phyloP scores from a whole-genome alignment of 495 filamentous ascomycete genomes.

The Penicillium pulvis region DNA sequence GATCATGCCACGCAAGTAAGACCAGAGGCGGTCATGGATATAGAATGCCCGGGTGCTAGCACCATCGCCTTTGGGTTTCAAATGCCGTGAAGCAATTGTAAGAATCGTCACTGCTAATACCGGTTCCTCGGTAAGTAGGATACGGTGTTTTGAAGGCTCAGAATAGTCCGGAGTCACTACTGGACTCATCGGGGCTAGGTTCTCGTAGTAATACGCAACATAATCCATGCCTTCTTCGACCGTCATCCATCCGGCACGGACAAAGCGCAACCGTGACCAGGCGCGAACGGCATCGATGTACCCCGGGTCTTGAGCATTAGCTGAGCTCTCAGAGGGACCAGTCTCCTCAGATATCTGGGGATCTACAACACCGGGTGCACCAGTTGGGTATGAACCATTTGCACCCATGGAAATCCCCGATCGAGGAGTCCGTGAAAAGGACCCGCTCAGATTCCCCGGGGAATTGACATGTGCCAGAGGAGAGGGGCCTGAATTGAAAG shows the following conservation, averaged over 20 bases:
- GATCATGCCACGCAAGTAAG: slow-evolving; percentile 89
- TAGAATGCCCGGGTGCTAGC: slow-evolving; percentile 80
- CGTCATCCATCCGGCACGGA: slow-evolving; percentile 94
- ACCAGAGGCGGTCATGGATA: slow-evolving; percentile 96
- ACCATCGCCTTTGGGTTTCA: slow-evolving; percentile 76
- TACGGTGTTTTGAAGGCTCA: slow-evolving; percentile 68
- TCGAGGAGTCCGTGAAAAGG: slow-evolving; percentile 39
- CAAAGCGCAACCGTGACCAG: slow-evolving; percentile 89
- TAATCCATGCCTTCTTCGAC: slow-evolving; percentile 90
- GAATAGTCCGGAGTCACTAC: slow-evolving; percentile 85
- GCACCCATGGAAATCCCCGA: slow-evolving; percentile 33
- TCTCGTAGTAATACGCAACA: slow-evolving; percentile 91
- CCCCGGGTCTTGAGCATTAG: slow-evolving; percentile 34
- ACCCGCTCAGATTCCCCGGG: slow-evolving; percentile 39
- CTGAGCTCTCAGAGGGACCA: slow-evolving; percentile 29
- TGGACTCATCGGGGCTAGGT: slow-evolving; percentile 87
- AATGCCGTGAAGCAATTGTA: slow-evolving; percentile 86
- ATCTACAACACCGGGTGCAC: slow-evolving; percentile 31
- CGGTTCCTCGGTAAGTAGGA: slow-evolving; percentile 84
- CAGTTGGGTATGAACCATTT: slow-evolving; percentile 32
- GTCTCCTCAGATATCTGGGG: slow-evolving; percentile 33
- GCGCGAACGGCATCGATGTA: slow-evolving; percentile 70
- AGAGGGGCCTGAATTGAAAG: slow-evolving; percentile 46
- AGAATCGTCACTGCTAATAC: slow-evolving; percentile 88
- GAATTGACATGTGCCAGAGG: slow-evolving; percentile 44